phyloP scores from a whole-genome alignment of 805 yeast species.

The Barnettozyma salicaria region DNA sequence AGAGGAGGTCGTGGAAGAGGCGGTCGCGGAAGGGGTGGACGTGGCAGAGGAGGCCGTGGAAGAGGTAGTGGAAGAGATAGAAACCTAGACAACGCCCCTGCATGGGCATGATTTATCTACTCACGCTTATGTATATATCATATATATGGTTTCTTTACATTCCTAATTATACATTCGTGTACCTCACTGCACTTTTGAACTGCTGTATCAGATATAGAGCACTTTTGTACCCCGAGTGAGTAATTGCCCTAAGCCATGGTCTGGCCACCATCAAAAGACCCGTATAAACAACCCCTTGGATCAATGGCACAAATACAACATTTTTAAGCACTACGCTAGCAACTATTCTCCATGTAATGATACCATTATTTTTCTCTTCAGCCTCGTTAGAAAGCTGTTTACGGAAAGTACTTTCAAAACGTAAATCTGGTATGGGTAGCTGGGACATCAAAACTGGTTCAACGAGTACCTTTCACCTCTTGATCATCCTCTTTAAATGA shows the following conservation, averaged over 20 bases:
- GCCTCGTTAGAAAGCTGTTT: constrained; percentile 1
- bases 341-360: constrained; percentile 1
- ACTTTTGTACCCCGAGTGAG: constrained; percentile 4
- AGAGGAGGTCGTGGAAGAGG: constrained; percentile 15
- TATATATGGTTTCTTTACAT: background rate
- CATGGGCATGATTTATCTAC: constrained; percentile 2
- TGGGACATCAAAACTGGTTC: background rate
- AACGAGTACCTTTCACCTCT: too few relatives aligned
- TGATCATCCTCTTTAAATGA: background rate
- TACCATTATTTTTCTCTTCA: background rate
- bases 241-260: constrained; percentile 9
- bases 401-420: constrained; percentile 11
- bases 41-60: constrained; percentile 5
- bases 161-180: background rate
- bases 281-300: constrained; percentile 8
- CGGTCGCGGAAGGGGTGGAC: constrained; percentile 9
- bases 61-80: background rate
- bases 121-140: background rate
- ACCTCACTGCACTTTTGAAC: constrained; percentile 10
- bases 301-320: constrained; percentile 9
- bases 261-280: constrained; percentile 3
- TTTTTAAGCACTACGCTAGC: constrained; percentile 8
- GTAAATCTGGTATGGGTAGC: constrained; percentile 13
- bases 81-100: constrained; percentile 2
- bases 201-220: constrained; percentile 1